Percentiles rank a stretch among this genome's conserved stretches.
These are phyloP conservation scores for Debaryomyces subglobosus DNA, from an alignment of 1,139 yeast species.

Conservation along the genomic window DNA sequence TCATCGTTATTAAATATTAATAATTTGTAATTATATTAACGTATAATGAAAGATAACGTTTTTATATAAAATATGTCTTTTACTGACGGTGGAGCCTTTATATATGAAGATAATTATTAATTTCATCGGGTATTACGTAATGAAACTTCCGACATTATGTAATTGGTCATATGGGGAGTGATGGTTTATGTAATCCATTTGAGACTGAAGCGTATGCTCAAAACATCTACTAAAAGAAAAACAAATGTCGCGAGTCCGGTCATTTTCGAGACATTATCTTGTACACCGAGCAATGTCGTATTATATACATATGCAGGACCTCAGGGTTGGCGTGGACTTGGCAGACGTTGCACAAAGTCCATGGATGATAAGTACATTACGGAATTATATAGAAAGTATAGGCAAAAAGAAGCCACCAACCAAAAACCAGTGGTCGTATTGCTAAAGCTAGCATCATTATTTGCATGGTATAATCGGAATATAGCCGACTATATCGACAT, in stretches of 20 bases:
- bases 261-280: background rate
- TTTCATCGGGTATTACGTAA: constrained; percentile 1
- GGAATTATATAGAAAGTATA: background rate
- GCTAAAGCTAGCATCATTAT: background rate
- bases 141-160: background rate
- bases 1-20: constrained; percentile 18
- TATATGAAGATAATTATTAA: constrained; percentile 1
- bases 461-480: background rate
- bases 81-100: constrained; percentile 1
- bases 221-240: background rate
- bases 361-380: background rate
- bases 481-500: background rate
- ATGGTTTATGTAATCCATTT: background rate
- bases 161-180: background rate
- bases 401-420: background rate
- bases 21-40: background rate
- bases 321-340: background rate
- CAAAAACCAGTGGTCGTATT: background rate
- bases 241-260: background rate
- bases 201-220: background rate
- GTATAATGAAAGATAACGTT: background rate
- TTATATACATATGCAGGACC: background rate
- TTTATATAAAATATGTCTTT: background rate
- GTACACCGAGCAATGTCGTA: background rate
- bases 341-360: background rate